Evolutionary conservation across 257 asterid genomes (phyloP).

Genomic region (Solanum stenotomum): DNA sequence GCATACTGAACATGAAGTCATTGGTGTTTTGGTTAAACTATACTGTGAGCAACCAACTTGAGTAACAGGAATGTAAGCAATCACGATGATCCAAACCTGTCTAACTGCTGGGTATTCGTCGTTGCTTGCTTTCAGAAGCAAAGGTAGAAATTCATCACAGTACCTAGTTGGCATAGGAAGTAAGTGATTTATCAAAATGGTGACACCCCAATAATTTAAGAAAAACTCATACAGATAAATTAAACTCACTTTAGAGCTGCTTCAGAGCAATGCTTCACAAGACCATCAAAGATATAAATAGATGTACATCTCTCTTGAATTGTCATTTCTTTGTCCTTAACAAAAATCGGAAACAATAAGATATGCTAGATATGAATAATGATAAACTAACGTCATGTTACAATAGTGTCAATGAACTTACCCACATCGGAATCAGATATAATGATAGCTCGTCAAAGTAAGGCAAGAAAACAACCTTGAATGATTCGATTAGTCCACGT

Average conservation of each 20-base stretch:
- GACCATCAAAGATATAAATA: slow-evolving; percentile 81
- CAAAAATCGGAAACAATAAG: background rate
- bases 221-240: background rate
- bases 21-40: too few species aligned
- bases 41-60: background rate
- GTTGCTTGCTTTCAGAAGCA: background rate
- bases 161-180: background rate
- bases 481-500: slow-evolving; percentile 76
- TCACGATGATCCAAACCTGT: background rate
- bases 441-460: slow-evolving; percentile 81
- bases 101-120: background rate
- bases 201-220: too few species aligned
- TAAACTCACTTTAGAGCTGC: slow-evolving; percentile 55
- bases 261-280: slow-evolving; percentile 81
- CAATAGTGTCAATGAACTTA: slow-evolving; percentile 15
- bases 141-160: background rate
- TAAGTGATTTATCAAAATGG: background rate
- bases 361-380: background rate
- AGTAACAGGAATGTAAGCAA: background rate
- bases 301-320: slow-evolving; percentile 86
- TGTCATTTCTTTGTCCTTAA: slow-evolving; percentile 85
- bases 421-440: slow-evolving; percentile 96
- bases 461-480: slow-evolving; percentile 80
- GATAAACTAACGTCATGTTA: background rate
- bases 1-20: slow-evolving; percentile 47